phyloP scores from a whole-genome alignment of 495 filamentous ascomycete species.

The Penicillium ochrochloron region DNA sequence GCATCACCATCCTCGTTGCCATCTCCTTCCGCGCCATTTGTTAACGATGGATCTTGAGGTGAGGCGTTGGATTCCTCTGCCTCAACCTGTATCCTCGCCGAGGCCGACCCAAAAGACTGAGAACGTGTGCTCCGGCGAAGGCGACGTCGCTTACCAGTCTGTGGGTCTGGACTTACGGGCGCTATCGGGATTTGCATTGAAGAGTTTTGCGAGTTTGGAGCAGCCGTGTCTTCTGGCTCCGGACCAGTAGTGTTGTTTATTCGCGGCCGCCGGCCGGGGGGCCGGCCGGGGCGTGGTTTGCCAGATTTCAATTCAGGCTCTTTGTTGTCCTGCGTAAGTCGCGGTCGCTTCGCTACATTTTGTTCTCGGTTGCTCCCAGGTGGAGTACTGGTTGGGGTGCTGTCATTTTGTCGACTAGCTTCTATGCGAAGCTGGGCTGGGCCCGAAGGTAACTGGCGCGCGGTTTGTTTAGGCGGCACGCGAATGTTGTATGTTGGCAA shows the following conservation, averaged over 20 bases:
- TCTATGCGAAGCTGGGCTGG: constrained; percentile 26
- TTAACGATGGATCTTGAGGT: neutral
- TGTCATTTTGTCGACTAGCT: constrained; percentile 5
- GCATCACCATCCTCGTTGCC: neutral
- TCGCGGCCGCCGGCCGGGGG: constrained; percentile 26
- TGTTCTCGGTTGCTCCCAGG: constrained; percentile 15
- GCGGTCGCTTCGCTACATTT: constrained; percentile 39
- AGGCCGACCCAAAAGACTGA: constrained; percentile 13
- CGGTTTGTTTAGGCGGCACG: constrained; percentile 36
- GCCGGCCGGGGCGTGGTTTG: constrained; percentile 34
- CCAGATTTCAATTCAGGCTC: constrained; percentile 12
- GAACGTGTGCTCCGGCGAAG: constrained; percentile 26
- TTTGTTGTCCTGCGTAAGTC: constrained; percentile 28
- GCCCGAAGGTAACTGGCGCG: constrained; percentile 14
- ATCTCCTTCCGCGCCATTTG: neutral
- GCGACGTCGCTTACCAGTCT: constrained; percentile 9
- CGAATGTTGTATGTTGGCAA: constrained; percentile 25
- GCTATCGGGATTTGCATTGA: constrained; percentile 5
- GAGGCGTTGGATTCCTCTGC: neutral
- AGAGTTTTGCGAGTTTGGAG: constrained; percentile 3
- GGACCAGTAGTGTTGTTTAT: constrained; percentile 33
- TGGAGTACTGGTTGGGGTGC: neutral
- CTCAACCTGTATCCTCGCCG: neutral
- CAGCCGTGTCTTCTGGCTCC: constrained; percentile 20
- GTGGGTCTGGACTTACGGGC: neutral